Evolutionary conservation across 164 flowering plant species (phyloP).

Genomic region (Aristolochia fimbriata): DNA sequence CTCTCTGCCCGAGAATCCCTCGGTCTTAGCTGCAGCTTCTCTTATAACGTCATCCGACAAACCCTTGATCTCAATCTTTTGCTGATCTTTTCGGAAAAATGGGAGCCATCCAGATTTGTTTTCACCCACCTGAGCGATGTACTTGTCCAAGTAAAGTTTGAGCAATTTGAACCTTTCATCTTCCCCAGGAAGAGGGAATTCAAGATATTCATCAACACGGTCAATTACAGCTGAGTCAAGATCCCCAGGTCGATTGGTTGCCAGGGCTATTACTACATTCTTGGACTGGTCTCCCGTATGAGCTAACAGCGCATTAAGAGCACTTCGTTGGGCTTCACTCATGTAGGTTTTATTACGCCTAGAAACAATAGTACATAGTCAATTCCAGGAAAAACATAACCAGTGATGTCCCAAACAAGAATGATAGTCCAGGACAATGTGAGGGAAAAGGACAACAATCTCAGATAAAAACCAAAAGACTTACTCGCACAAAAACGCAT

Average conservation of each 20-base stretch:
- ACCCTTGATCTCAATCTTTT: slow-evolving; percentile 78
- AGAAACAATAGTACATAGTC: slow-evolving; percentile 11
- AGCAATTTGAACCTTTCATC: slow-evolving; percentile 76
- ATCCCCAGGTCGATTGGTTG: slow-evolving; percentile 96
- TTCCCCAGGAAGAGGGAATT: slow-evolving; percentile 88
- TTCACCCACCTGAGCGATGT: slow-evolving; percentile 67
- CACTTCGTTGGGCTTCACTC: slow-evolving; percentile 99
- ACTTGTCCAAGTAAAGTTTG: slow-evolving; percentile 83
- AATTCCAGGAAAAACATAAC: no score
- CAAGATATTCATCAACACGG: slow-evolving; percentile 86
- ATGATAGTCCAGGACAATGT: no score
- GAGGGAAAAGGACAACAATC: not conserved
- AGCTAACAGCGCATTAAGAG: slow-evolving; percentile 88
- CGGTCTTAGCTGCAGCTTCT: slow-evolving; percentile 84
- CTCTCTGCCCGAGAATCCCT: slow-evolving; percentile 95
- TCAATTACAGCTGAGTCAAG: slow-evolving; percentile 93
- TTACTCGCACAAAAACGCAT: slow-evolving; percentile 99
- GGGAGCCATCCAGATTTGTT: slow-evolving; percentile 49
- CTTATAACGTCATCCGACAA: slow-evolving; percentile 55
- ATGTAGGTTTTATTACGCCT: slow-evolving; percentile 95
- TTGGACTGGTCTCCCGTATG: slow-evolving; percentile 98
- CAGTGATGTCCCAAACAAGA: no score
- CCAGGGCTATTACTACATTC: slow-evolving; percentile 92
- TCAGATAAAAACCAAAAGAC: slow-evolving; percentile 12
- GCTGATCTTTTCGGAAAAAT: slow-evolving; percentile 40